A percentile compares a stretch with the other conserved stretches of the same genome.
phyloP scores from a whole-genome alignment of 495 filamentous ascomycete species.

The Penicillium tannophilum region DNA sequence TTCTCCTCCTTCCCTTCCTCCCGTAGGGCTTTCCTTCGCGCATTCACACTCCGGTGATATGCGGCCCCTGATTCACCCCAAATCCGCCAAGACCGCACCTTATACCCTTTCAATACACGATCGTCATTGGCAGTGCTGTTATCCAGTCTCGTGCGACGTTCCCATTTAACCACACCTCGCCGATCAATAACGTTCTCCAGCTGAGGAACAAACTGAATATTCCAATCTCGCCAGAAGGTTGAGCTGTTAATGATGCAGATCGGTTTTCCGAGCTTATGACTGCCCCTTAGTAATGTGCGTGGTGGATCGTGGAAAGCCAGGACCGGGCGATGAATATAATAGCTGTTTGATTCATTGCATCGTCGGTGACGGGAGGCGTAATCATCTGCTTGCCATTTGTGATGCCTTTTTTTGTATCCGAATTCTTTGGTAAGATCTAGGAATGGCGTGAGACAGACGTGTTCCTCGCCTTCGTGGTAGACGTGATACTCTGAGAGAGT shows the following conservation, averaged over 20 bases:
- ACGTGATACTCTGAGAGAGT: constrained; percentile 18
- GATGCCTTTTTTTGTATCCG: constrained; percentile 9
- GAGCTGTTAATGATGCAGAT: constrained; percentile 17
- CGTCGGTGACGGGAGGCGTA: not conserved
- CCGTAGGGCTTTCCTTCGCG: constrained; percentile 6
- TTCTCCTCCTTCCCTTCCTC: constrained; percentile 3
- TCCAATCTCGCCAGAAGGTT: constrained; percentile 18
- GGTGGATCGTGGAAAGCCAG: constrained; percentile 16
- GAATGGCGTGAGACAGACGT: constrained; percentile 18
- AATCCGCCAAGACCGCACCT: constrained; percentile 17
- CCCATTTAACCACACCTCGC: constrained; percentile 19
- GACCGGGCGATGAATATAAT: constrained; percentile 19
- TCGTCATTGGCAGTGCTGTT: constrained; percentile 13
- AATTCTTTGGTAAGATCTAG: constrained; percentile 11
- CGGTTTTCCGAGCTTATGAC: constrained; percentile 5
- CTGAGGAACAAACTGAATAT: constrained; percentile 13
- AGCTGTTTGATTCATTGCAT: constrained; percentile 16
- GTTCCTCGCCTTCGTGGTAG: constrained; percentile 16
- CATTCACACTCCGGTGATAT: constrained; percentile 19
- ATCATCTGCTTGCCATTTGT: constrained; percentile 3
- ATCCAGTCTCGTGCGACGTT: constrained; percentile 16
- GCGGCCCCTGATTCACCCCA: constrained; percentile 20
- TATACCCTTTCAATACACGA: constrained; percentile 21
- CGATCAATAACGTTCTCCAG: constrained; percentile 17
- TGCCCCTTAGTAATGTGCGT: constrained; percentile 18